Base-by-base conservation (phyloP, 495 filamentous ascomycete genomes). In the Xylaria cubensis region DNA sequence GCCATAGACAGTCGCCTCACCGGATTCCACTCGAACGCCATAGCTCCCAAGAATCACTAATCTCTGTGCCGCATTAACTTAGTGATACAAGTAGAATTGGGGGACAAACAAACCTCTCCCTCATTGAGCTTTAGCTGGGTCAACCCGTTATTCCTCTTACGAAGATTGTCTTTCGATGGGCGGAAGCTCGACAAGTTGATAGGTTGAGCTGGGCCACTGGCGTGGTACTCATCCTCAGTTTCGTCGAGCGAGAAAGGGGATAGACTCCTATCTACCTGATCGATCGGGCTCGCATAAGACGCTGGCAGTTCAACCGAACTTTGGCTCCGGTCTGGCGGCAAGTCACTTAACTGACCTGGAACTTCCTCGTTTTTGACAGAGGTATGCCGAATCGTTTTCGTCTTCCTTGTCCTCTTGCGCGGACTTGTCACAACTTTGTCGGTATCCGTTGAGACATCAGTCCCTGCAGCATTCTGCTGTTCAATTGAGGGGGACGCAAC, bases 21-120 rank as follows among this genome's bases (percentile, higher is more conserved):
- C 84, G 36, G 79, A 74, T 26, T 84, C 85, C 3, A 95, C 87
- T 79, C 87, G 88, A 26, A 97, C 71, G 64, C 92, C 92, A 82
- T 91, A 97, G 71, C 90, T 89, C 5, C 94, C 94, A 3, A 95
- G 76, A 32, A 93, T 78, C 12, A 91, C 87, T 41, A 94, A 75
- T 26, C 88, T 91, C 90, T 94, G 70, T 19, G 26, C 24, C 63
- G 26, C 65, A 69, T 70, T 53, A 46, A 36, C 72, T 74, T 36
- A 70, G 70, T 72, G 36, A 50, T 46, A 21, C 29, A 0, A 36
- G 41, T 12, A 21, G 53, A n/a, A 36, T 29, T 6, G 53, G 42
- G 26, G 39, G 13, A 26, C 32, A 24, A n/a, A 69, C 80, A 58
- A 71, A 86, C 87, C 75, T 89, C 87, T 72, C 84, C 86, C 4